Conservation (phyloP, 305 asterid species). For the Salvia sclarea region DNA sequence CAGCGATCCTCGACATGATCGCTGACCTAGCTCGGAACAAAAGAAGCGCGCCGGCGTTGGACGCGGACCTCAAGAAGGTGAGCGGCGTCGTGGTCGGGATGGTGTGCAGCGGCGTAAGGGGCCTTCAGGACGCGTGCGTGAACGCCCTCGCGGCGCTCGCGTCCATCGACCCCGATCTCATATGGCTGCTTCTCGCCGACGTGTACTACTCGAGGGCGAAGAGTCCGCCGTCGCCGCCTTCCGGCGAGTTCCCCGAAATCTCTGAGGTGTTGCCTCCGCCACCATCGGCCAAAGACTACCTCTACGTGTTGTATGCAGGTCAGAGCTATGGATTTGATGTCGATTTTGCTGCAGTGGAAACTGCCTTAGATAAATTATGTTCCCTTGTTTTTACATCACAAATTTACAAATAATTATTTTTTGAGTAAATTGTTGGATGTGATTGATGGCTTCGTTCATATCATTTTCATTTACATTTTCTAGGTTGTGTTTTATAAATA, state of each 20-base stretch:
- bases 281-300: constrained; percentile 54
- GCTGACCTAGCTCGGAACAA: constrained; percentile 57
- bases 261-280: constrained; percentile 64
- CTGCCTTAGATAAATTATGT: constrained; percentile 49
- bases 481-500: background rate
- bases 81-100: constrained; percentile 79
- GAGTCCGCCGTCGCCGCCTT: constrained; percentile 51
- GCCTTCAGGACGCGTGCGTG: constrained; percentile 67
- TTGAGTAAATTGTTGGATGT: background rate
- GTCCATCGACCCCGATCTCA: constrained; percentile 74
- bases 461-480: background rate
- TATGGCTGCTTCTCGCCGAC: constrained; percentile 92
- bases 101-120: constrained; percentile 78
- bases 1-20: constrained; percentile 69
- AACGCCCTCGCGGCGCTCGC: constrained; percentile 77
- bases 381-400: constrained; percentile 42
- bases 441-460: background rate
- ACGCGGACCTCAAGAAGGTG: constrained; percentile 65
- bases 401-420: constrained; percentile 35
- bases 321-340: constrained; percentile 82
- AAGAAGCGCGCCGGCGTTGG: constrained; percentile 68
- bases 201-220: constrained; percentile 70
- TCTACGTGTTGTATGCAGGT: constrained; percentile 75
- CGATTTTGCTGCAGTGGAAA: constrained; percentile 63
- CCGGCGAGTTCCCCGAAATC: constrained; percentile 56